Percentiles rank a stretch among this genome's conserved stretches.
These are phyloP conservation scores for Erythrophleum ivorense DNA, from an alignment of 331 rosid genomes.

Conservation along the genomic window DNA sequence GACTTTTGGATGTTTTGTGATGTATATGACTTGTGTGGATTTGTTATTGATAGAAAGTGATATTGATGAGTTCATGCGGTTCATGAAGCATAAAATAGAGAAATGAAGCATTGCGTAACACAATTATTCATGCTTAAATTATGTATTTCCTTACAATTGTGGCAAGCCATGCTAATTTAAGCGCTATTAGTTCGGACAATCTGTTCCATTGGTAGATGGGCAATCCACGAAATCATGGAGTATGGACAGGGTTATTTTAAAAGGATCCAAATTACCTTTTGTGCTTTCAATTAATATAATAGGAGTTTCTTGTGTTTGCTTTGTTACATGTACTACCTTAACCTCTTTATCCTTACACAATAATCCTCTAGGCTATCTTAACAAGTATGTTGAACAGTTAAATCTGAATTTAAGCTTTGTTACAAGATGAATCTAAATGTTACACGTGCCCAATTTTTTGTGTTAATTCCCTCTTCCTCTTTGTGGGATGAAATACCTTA, in stretches of 20 bases:
- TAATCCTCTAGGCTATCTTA: background rate
- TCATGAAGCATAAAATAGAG: too few species aligned
- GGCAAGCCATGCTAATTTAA: background rate
- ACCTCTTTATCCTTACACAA: too few species aligned
- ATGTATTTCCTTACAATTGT: too few species aligned
- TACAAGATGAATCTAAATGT: background rate
- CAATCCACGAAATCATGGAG: background rate
- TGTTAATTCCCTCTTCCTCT: background rate
- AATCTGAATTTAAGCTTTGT: background rate
- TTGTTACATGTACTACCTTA: background rate
- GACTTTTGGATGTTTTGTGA: too few species aligned
- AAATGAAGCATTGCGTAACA: too few species aligned
- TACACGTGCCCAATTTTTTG: background rate
- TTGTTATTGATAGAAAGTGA: too few species aligned
- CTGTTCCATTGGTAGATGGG: background rate
- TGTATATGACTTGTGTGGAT: too few species aligned
- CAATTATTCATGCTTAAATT: too few species aligned
- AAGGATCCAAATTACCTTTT: background rate
- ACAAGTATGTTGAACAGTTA: background rate
- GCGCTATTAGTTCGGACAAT: background rate
- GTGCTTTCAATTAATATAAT: constrained; percentile 5
- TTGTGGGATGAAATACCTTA: background rate
- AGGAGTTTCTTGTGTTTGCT: background rate
- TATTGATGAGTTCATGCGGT: too few species aligned
- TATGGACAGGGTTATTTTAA: background rate